Evolutionary conservation across 2,329 filamentous ascomycete species (phyloP).

Genomic region (Phialophora tarda): DNA sequence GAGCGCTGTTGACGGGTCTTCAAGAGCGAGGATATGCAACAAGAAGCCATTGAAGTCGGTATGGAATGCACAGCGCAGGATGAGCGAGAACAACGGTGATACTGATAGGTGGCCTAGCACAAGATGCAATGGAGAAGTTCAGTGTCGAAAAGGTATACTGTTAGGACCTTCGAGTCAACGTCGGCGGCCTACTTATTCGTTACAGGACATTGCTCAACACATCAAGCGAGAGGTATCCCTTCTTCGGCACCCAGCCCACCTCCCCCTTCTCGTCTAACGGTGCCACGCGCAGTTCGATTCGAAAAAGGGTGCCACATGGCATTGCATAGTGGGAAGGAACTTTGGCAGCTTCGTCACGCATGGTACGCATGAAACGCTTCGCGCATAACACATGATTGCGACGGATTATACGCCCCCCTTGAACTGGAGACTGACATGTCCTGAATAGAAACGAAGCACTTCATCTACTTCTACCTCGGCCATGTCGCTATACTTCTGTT

Average conservation of each 20-base stretch:
- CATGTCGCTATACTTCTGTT: conserved; percentile 98
- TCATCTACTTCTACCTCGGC: conserved; percentile 99
- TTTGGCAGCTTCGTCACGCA: conserved; percentile 99
- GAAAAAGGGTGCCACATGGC: conserved; percentile 97
- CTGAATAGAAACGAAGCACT: conserved; percentile 90
- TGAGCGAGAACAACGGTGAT: not conserved
- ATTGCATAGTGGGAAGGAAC: conserved; percentile 97
- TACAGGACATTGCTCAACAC: conserved; percentile 88
- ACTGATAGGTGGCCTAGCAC: conserved; percentile 55
- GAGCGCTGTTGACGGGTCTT: conserved; percentile 33
- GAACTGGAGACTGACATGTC: not conserved
- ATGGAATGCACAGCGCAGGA: conserved; percentile 49
- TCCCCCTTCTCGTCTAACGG: conserved; percentile 18
- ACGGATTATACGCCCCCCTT: not conserved
- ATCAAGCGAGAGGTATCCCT: conserved; percentile 83
- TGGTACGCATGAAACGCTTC: conserved; percentile 61
- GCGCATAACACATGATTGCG: not conserved
- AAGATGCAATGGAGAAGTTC: conserved; percentile 73
- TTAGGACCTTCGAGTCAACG: conserved; percentile 13
- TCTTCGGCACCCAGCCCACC: conserved; percentile 36
- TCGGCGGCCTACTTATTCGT: not conserved
- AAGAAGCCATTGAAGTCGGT: conserved; percentile 95
- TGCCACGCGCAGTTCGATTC: conserved; percentile 78
- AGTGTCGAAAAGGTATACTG: conserved; percentile 70
- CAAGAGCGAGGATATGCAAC: conserved; percentile 96